A percentile compares a stretch with the other conserved stretches of the same genome.
Conservation (phyloP, 257 asterid genomes). For the Linaria vulgaris region DNA sequence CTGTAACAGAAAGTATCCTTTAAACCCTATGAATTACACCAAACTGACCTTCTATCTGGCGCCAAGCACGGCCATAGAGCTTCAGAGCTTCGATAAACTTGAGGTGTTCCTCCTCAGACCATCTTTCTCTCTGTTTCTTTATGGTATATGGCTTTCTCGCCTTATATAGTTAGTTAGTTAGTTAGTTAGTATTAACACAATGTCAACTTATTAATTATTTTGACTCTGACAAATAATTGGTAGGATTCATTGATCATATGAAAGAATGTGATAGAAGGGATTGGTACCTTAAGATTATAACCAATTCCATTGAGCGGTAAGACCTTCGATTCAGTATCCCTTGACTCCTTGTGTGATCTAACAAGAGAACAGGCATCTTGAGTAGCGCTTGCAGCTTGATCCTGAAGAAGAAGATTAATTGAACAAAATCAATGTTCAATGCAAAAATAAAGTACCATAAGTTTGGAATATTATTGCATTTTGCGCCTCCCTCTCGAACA, state of each 20-base stretch:
- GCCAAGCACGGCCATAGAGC: slow-evolving; percentile 91
- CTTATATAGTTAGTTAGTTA: too few relatives aligned
- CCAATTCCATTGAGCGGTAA: slow-evolving; percentile 32
- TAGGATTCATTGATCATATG: slow-evolving; percentile 15
- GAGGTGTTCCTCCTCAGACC: slow-evolving; percentile 85
- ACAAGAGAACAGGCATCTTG: slow-evolving; percentile 28
- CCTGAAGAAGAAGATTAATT: slow-evolving; percentile 45
- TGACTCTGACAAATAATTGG: too few relatives aligned
- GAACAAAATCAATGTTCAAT: neutral
- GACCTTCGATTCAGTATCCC: slow-evolving; percentile 30
- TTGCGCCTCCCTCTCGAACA: neutral
- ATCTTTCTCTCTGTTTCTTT: slow-evolving; percentile 76
- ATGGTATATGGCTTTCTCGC: slow-evolving; percentile 85
- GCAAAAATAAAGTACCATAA: neutral
- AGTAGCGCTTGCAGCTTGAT: slow-evolving; percentile 40
- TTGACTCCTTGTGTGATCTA: slow-evolving; percentile 30
- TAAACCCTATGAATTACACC: too few relatives aligned
- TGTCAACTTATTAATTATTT: too few relatives aligned
- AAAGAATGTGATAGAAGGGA: slow-evolving; percentile 17
- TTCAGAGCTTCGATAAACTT: slow-evolving; percentile 79
- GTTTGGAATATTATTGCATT: neutral
- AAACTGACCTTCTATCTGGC: slow-evolving; percentile 76
- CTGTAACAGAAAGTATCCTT: too few relatives aligned
- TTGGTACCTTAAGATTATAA: slow-evolving; percentile 57
- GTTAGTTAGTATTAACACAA: too few relatives aligned